phyloP scores from a whole-genome alignment of 129 eudicot species.

The Rutidosis leptorrhynchoides region DNA sequence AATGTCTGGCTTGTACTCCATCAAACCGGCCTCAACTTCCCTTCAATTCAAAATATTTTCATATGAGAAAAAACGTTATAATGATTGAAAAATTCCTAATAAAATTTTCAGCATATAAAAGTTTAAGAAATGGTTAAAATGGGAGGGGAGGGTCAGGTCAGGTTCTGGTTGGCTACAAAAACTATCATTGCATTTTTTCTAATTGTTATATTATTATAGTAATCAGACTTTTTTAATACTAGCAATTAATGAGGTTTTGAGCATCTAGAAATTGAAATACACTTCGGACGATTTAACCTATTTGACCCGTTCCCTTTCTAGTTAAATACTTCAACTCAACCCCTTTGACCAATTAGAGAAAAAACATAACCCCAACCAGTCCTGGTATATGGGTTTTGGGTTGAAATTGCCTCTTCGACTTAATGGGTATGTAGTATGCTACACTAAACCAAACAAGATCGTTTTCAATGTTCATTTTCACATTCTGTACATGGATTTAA shows the following conservation, averaged over 20 bases:
- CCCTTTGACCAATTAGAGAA: background rate
- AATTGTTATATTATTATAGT: background rate
- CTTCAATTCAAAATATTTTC: slow-evolving; percentile 31
- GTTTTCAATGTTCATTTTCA: background rate
- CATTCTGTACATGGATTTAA: background rate
- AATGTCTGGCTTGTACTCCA: slow-evolving; percentile 98
- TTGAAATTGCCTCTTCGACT: background rate
- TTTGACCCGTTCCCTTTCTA: background rate
- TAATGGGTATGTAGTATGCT: background rate
- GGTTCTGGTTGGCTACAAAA: background rate
- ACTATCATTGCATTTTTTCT: background rate
- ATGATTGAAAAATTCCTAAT: background rate
- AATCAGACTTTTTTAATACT: background rate
- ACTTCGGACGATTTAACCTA: background rate
- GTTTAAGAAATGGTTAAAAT: background rate
- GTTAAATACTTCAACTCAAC: background rate
- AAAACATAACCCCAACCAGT: background rate
- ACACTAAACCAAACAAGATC: background rate
- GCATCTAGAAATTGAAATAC: background rate
- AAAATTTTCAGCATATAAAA: background rate
- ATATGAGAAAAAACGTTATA: background rate
- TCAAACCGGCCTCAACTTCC: slow-evolving; percentile 96
- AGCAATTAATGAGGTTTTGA: no score
- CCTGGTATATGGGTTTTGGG: background rate
- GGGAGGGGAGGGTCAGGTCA: background rate